Evolutionary conservation across 768 basidiomycete species (phyloP).

Genomic region (Rhizopogon roseolus): DNA sequence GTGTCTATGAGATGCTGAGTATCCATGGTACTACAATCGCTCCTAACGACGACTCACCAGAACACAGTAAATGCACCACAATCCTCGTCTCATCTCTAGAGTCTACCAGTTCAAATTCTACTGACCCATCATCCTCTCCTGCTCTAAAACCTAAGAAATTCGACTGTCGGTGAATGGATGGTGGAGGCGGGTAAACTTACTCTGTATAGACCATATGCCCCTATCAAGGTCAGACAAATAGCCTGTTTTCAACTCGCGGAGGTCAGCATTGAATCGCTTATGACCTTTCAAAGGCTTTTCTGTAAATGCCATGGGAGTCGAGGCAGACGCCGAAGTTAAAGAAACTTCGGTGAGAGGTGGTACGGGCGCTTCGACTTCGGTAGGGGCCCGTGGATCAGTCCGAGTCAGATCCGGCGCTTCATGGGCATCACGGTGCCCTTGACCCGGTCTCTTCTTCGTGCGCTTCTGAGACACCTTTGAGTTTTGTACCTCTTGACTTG

Average conservation of each 20-base stretch:
- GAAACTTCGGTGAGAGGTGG: neutral
- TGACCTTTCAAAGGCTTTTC: constrained; percentile 42
- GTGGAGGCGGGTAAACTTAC: constrained; percentile 27
- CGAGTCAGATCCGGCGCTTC: neutral
- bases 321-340: neutral
- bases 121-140: constrained; percentile 63
- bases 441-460: neutral
- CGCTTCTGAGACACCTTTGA: neutral
- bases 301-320: neutral
- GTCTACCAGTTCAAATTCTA: constrained; percentile 45
- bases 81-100: constrained; percentile 29
- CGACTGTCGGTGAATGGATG: neutral
- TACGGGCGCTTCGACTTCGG: neutral
- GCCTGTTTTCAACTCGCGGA: constrained; percentile 40
- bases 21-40: neutral
- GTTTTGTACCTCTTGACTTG: neutral
- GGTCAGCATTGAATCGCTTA: constrained; percentile 52
- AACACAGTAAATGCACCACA: constrained; percentile 40
- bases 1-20: constrained; percentile 40
- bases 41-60: constrained; percentile 32
- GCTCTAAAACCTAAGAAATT: constrained; percentile 36
- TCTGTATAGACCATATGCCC: constrained; percentile 34
- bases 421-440: neutral
- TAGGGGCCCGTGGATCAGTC: neutral
- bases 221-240: constrained; percentile 30